Base-by-base conservation (phyloP, 2,329 filamentous ascomycete genomes). In the Acarospora socialis region DNA sequence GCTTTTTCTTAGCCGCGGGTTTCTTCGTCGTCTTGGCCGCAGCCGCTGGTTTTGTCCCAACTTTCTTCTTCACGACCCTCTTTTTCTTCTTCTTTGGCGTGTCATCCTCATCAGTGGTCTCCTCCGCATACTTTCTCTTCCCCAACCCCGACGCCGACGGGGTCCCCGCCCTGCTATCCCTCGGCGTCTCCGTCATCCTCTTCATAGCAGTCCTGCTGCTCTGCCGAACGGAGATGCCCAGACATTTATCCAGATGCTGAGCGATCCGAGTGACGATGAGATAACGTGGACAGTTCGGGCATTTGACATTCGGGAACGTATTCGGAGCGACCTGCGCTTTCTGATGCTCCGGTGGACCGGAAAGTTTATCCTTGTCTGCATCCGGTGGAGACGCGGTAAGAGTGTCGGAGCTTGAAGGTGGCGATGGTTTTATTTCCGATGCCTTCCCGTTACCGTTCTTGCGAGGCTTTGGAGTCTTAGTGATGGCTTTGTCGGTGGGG, bases 251-350 rank as follows among this genome's bases (percentile, higher is more conserved):
- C 33, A 74, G 46, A 46, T 75, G 70, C 45, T 71, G 68, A 10
- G 69, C 68, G 31, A 73, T 69, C 28, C 69, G 59, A 16, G 66
- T 73, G 41, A 73, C 70, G 36, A 72, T 63, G 43, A 73, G 55
- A 47, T 69, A 72, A 18, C 70, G 61, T 40, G 72, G 72, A 46
- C 70, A 75, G 40, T 65, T 66, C 7, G 68, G 70, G 48, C 70
- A 75, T 41, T 60, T 60, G 25, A 55, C 55, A 3, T 55, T 59
- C 13, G 57, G 57, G n/a, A 58, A 52, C 6, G 46, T n/a, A 2
- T n/a, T n/a, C n/a, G n/a, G n/a, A n/a, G n/a, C n/a, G n/a, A n/a
- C n/a, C n/a, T n/a, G n/a, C n/a, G n/a, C n/a, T n/a, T n/a, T n/a
- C n/a, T n/a, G n/a, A n/a, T 12, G 13, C 2, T 12, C 26, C 12